Percentiles rank a stretch among this genome's conserved stretches.
These are phyloP conservation scores for Dendrobium nobile DNA, from an alignment of 106 monocot genomes.

Conservation along the genomic window DNA sequence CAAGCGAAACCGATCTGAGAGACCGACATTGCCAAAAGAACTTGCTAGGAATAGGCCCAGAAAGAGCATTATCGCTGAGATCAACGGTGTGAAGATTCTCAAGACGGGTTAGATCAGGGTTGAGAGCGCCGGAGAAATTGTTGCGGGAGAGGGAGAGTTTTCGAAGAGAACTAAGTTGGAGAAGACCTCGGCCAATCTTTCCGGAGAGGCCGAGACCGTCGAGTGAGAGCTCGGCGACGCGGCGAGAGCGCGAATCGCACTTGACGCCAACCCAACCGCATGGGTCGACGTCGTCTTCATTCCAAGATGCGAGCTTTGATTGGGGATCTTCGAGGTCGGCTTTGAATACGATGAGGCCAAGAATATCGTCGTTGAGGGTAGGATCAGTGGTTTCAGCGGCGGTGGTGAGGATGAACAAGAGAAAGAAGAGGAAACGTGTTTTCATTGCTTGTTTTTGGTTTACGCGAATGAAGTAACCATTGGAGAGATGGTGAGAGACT, in stretches of 20 bases:
- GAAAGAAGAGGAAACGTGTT: constrained; percentile 4
- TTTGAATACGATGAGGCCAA: constrained; percentile 96
- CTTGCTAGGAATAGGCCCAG: constrained; percentile 40
- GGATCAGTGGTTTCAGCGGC: constrained; percentile 14
- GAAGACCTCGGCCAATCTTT: constrained; percentile 64
- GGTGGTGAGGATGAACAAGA: constrained; percentile 7
- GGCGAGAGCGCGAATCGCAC: constrained; percentile 47
- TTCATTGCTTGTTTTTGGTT: constrained; percentile 1
- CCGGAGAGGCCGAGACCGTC: constrained; percentile 69
- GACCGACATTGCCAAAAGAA: constrained; percentile 60
- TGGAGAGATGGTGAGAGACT: not conserved
- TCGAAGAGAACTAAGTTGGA: constrained; percentile 58
- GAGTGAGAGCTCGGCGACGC: constrained; percentile 51
- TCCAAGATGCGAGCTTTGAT: constrained; percentile 69
- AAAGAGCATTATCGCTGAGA: constrained; percentile 59
- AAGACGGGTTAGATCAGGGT: constrained; percentile 35
- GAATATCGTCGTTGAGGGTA: constrained; percentile 76
- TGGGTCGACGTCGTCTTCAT: constrained; percentile 68
- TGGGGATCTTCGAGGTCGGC: constrained; percentile 62
- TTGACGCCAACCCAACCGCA: constrained; percentile 63
- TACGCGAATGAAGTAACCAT: not conserved
- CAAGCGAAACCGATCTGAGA: constrained; percentile 36
- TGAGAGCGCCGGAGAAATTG: constrained; percentile 67
- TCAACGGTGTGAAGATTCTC: constrained; percentile 36
- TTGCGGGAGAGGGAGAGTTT: constrained; percentile 66